phyloP scores from a whole-genome alignment of 2,329 filamentous ascomycete species.

The Colletotrichum sp. region DNA sequence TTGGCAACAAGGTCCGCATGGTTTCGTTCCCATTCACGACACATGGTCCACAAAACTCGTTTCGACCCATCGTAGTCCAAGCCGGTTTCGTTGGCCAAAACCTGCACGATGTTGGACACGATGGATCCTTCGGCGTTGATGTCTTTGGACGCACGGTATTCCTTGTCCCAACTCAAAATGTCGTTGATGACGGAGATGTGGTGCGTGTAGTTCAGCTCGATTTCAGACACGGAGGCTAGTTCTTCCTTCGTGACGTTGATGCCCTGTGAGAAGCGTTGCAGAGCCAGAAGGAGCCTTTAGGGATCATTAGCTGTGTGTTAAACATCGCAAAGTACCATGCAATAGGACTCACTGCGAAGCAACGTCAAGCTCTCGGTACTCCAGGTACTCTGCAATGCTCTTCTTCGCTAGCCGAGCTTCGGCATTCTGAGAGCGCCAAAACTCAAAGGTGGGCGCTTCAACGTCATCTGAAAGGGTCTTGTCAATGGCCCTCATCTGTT shows the following conservation, averaged over 20 bases:
- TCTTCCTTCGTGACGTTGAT: neutral
- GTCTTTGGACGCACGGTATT: neutral
- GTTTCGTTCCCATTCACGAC: constrained; percentile 14
- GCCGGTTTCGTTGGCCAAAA: neutral
- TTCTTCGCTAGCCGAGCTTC: neutral
- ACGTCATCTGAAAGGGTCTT: neutral
- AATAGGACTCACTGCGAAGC: neutral
- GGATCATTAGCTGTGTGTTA: neutral
- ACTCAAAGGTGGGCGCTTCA: neutral
- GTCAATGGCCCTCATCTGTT: neutral
- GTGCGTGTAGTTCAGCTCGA: neutral
- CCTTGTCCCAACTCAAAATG: neutral
- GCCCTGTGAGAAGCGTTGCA: neutral
- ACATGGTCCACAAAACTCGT: constrained; percentile 14
- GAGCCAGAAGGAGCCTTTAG: neutral
- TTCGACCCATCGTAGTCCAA: constrained; percentile 1
- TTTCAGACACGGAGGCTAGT: neutral
- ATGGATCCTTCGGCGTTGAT: neutral
- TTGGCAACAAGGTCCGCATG: neutral
- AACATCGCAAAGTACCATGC: fast-evolving
- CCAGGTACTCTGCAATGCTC: neutral
- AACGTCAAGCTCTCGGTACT: neutral
- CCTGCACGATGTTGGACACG: neutral
- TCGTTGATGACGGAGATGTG: constrained; percentile 1
- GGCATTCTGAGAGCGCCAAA: neutral